These are phyloP conservation scores for Epichloe baconii DNA, from an alignment of 2,329 filamentous ascomycete species.

Conservation along the genomic window DNA sequence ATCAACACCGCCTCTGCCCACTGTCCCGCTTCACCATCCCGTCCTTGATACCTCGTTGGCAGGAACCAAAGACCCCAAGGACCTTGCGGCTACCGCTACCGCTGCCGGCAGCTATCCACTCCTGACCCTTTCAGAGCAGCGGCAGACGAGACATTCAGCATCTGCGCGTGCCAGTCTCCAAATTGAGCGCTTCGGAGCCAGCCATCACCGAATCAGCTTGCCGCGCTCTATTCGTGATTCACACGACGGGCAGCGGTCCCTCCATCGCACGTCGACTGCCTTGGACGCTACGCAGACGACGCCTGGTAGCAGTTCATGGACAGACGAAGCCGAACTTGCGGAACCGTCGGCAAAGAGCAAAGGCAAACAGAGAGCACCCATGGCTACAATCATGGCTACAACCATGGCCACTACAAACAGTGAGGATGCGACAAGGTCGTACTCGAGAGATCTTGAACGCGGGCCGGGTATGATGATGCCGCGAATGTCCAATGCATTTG, in stretches of 20 bases:
- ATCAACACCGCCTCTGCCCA: constrained; percentile 40
- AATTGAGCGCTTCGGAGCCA: constrained; percentile 31
- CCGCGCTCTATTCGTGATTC: constrained; percentile 41
- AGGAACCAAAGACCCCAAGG: constrained; percentile 19
- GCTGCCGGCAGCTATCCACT: constrained; percentile 37
- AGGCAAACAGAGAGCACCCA: constrained; percentile 37
- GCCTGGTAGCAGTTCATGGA: not conserved
- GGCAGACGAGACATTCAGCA: constrained; percentile 29
- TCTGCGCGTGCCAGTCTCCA: constrained; percentile 36
- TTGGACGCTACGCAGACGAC: not conserved
- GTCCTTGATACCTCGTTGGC: constrained; percentile 22
- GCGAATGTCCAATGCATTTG: constrained; percentile 34
- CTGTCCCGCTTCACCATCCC: constrained; percentile 36
- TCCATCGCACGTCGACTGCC: constrained; percentile 14
- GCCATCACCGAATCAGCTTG: constrained; percentile 37
- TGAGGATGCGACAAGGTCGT: constrained; percentile 23
- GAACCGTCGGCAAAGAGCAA: constrained; percentile 21
- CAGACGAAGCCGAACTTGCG: not conserved
- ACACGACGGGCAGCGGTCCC: constrained; percentile 35
- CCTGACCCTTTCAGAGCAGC: constrained; percentile 36
- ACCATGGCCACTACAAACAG: constrained; percentile 10
- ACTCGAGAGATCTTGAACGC: constrained; percentile 41
- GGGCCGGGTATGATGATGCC: constrained; percentile 33
- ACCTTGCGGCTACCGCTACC: constrained; percentile 25
- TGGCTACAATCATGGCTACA: constrained; percentile 32